Percentiles rank a stretch among this genome's conserved stretches.
These are phyloP conservation scores for Trichoderma asperellum DNA, from an alignment of 2,329 filamentous ascomycete genomes.

Conservation along the genomic window DNA sequence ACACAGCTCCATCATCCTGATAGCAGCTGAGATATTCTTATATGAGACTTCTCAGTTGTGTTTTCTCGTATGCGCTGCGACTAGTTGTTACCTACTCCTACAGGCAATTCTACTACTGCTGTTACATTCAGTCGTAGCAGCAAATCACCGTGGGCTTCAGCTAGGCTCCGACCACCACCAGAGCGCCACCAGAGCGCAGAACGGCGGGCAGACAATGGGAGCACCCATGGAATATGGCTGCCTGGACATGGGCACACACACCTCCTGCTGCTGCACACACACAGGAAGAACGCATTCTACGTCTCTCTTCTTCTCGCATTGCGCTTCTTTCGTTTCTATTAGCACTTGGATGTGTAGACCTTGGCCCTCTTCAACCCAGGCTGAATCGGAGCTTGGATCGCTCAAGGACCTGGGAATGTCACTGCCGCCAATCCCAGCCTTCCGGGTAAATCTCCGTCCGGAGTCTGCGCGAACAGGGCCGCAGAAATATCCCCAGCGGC, in stretches of 20 bases:
- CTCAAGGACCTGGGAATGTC: background rate
- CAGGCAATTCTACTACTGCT: background rate
- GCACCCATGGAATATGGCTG: background rate
- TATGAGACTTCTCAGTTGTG: background rate
- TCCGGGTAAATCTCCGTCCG: constrained; percentile 1
- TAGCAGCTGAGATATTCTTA: background rate
- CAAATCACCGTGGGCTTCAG: background rate
- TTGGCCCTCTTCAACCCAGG: background rate
- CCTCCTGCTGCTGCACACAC: background rate
- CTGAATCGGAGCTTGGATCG: constrained; percentile 7
- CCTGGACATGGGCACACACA: constrained; percentile 1
- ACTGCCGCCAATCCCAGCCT: background rate
- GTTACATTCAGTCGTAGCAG: background rate
- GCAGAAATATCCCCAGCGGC: background rate
- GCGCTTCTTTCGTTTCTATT: background rate
- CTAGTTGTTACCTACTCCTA: background rate
- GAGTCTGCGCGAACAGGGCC: background rate
- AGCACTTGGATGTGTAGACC: background rate
- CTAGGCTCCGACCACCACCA: background rate
- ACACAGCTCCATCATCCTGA: background rate
- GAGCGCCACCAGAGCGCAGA: constrained; percentile 9
- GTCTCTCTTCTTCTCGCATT: background rate
- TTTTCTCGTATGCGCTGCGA: background rate
- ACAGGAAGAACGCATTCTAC: background rate
- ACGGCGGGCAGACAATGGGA: background rate